Conservation (phyloP, 352 stramenopile species). For the Discostella stelligera region DNA sequence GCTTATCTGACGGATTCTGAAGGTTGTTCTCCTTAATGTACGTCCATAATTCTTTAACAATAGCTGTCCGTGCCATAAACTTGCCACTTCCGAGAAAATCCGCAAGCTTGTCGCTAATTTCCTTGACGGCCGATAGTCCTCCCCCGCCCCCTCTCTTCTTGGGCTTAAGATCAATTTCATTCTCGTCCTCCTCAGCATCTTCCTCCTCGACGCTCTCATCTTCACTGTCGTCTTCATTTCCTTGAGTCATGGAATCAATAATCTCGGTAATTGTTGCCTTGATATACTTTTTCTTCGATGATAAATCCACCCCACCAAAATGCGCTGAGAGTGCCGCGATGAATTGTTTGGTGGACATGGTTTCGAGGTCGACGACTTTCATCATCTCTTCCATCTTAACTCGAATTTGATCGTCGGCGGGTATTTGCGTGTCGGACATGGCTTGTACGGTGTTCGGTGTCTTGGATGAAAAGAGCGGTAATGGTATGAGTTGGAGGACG, state of each 20-base stretch:
- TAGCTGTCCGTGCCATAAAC: conserved; percentile 87
- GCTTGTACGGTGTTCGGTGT: background rate
- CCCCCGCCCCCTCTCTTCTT: conserved; percentile 47
- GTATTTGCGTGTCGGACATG: conserved; percentile 11
- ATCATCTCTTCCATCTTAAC: conserved; percentile 60
- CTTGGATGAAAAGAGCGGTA: too few species aligned
- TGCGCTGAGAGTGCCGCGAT: conserved; percentile 56
- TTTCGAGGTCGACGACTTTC: conserved; percentile 65
- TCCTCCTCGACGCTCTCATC: conserved; percentile 15
- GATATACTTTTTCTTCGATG: conserved; percentile 62
- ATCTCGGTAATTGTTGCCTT: conserved; percentile 62
- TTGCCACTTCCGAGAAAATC: conserved; percentile 84
- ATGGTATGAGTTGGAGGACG: too few species aligned
- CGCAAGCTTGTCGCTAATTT: conserved; percentile 62
- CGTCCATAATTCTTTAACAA: conserved; percentile 93
- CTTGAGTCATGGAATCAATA: conserved; percentile 48
- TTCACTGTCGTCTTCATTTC: background rate
- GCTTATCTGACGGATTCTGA: conserved; percentile 92
- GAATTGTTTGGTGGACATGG: conserved; percentile 68
- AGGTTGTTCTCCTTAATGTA: conserved; percentile 94
- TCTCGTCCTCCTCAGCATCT: conserved; percentile 34
- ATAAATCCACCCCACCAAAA: conserved; percentile 46
- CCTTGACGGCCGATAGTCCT: conserved; percentile 63
- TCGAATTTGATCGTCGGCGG: conserved; percentile 48
- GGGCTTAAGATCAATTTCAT: conserved; percentile 18